These are phyloP conservation scores for Fusarium sp. DNA, from an alignment of 2,329 filamentous ascomycete genomes.

Conservation along the genomic window DNA sequence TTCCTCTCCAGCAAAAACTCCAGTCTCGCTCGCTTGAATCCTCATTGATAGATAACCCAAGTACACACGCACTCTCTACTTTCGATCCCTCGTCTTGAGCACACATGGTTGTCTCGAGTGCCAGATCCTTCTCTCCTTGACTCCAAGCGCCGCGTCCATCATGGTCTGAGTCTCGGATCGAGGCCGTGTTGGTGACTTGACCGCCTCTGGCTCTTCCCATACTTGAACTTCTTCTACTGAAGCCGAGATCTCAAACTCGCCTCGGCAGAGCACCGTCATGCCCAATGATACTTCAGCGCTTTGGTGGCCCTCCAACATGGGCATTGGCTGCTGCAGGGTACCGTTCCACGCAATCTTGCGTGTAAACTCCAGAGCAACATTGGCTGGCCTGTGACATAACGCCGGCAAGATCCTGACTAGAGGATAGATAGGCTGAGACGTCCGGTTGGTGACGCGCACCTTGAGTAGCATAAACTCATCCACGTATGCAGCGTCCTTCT, in stretches of 20 bases:
- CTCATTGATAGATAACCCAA: conserved; percentile 5
- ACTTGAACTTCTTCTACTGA: conserved; percentile 83
- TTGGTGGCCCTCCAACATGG: conserved; percentile 69
- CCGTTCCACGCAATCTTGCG: conserved; percentile 89
- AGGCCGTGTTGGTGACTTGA: conserved; percentile 48
- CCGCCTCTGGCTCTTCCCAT: conserved; percentile 52
- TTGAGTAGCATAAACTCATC: conserved; percentile 74
- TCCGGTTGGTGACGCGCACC: conserved; percentile 82
- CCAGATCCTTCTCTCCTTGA: conserved; percentile 73
- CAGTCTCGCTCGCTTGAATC: conserved; percentile 3
- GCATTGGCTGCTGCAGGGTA: conserved; percentile 80
- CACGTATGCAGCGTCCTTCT: conserved; percentile 48
- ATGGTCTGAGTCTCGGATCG: conserved; percentile 67
- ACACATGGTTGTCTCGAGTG: conserved; percentile 69
- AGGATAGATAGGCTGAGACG: conserved; percentile 73
- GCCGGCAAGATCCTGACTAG: conserved; percentile 82
- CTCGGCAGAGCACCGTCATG: conserved; percentile 80
- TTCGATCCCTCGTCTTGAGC: conserved; percentile 64
- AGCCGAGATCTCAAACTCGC: conserved; percentile 84
- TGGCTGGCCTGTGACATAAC: conserved; percentile 77
- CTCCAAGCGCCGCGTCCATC: conserved; percentile 69
- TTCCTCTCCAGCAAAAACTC: conserved; percentile 10
- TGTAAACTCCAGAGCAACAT: conserved; percentile 82
- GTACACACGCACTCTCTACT: conserved; percentile 14
- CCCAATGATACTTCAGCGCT: conserved; percentile 74